Percentiles rank a stretch among this genome's conserved stretches.
These are phyloP conservation scores for Talaromyces wortmannii DNA, from an alignment of 495 filamentous ascomycete species.

Conservation along the genomic window DNA sequence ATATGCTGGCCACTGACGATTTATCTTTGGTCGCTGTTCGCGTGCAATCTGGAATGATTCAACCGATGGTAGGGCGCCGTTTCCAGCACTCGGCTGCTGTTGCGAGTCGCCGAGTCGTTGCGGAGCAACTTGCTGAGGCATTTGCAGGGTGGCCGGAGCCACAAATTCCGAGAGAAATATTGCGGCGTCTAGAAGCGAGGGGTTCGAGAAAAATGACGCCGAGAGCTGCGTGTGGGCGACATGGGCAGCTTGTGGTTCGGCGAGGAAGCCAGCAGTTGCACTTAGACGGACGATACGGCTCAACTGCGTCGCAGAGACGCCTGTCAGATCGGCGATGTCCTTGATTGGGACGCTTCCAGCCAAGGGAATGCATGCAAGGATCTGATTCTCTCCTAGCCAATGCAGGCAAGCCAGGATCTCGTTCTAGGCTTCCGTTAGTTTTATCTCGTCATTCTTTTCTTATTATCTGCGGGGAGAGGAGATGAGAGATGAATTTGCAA, in stretches of 20 bases:
- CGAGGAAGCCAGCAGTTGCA: slow-evolving; percentile 29
- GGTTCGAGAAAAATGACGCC: slow-evolving; percentile 24
- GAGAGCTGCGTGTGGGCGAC: slow-evolving; percentile 30
- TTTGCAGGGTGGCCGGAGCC: slow-evolving; percentile 25
- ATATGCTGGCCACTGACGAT: slow-evolving; percentile 26
- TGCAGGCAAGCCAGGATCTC: slow-evolving; percentile 32
- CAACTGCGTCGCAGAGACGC: slow-evolving; percentile 23
- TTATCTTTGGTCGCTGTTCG: slow-evolving; percentile 17
- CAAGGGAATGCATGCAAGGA: slow-evolving; percentile 34
- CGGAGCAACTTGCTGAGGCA: slow-evolving; percentile 7
- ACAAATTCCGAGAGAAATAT: slow-evolving; percentile 28
- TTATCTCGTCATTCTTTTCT: background rate
- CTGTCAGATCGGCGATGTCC: slow-evolving; percentile 28
- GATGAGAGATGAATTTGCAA: background rate
- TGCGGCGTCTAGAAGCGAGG: slow-evolving; percentile 22
- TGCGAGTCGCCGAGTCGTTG: background rate
- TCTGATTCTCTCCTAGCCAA: slow-evolving; percentile 36
- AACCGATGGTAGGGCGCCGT: slow-evolving; percentile 4
- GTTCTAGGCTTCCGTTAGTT: slow-evolving; percentile 11
- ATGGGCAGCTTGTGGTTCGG: slow-evolving; percentile 20
- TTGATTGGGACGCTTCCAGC: slow-evolving; percentile 19
- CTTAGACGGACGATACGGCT: slow-evolving; percentile 28
- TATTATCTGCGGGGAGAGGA: background rate
- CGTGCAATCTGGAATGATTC: background rate
- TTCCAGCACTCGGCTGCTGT: slow-evolving; percentile 18